Evolutionary conservation across 169 alveolate genomes (phyloP), one percentile per base, ranked within the genome.

Genomic region (Eimeria sp.): DNA sequence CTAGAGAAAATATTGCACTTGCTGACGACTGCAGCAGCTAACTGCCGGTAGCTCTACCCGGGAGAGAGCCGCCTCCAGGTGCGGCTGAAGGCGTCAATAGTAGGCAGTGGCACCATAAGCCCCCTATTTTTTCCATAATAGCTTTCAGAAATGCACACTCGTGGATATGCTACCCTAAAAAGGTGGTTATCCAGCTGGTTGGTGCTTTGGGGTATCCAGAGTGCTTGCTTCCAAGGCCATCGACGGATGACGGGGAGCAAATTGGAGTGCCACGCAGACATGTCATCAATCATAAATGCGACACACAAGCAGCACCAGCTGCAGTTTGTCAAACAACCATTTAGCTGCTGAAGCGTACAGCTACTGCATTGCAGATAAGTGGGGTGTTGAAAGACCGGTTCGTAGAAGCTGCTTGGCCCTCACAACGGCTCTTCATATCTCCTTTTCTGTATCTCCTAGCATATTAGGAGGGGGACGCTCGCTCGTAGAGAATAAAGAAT

Each of bases 51-150:
- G 87, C 25, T 61, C 65, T 27, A 11, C 34, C 18, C 43, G 72
- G 57, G 90, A 18, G 90, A 82, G 73, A 73, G 73, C 72, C 72
- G 73, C 90, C 43, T 51, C 70, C 72, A 54, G 90, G 90, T 82
- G 90, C 90, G 90, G 72, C 90, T 43, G 70, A 27, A 47, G 72
- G 47, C 89, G 47, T 80, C 90, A 82, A 40, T 30, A 27, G 80
- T 47, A 49, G 73, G 72, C 90, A 82, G 27, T 82, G 72, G 72
- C 90, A 82, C 90, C 90, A 51, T 40, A 82, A 82, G 90, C 67
- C 67, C 72, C 90, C 63, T 73, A 16, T 54, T 54, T 51, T 54
- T 54, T 7, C n/a, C 14, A 54, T 49, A 72, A 4, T 9, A 43
- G 63, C 30, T 18, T 4, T 49, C 43, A 76, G 25, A 5, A 49